A percentile compares a stretch with the other conserved stretches of the same genome.
Evolutionary conservation across 1,139 yeast species (phyloP).

Genomic region (Yamadazyma oceani): DNA sequence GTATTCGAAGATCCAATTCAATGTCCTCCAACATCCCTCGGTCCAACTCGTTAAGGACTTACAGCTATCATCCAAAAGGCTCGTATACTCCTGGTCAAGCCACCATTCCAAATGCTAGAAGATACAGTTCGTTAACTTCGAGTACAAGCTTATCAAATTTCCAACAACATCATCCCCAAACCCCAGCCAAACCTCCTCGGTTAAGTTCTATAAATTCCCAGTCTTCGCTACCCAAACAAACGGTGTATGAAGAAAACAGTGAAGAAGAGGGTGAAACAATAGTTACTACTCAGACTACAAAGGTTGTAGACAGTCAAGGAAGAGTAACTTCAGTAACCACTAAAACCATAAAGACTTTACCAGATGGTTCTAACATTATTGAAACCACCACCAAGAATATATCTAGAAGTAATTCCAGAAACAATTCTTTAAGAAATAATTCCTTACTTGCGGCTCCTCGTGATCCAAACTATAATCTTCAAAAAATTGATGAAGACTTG

Average conservation of each 20-base stretch:
- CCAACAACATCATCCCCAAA: slow-evolving; percentile 4
- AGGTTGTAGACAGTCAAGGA: slow-evolving; percentile 44
- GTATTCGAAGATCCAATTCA: slow-evolving; percentile 1
- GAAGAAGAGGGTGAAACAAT: slow-evolving; percentile 29
- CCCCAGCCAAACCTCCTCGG: slow-evolving; percentile 3
- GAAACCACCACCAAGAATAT: slow-evolving; percentile 48
- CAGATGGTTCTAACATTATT: slow-evolving; percentile 47
- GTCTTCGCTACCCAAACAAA: slow-evolving; percentile 7
- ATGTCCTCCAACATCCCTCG: slow-evolving; percentile 14
- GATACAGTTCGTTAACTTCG: slow-evolving; percentile 21
- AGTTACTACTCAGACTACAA: slow-evolving; percentile 45
- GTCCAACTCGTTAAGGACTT: slow-evolving; percentile 34
- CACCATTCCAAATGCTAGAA: slow-evolving; percentile 17
- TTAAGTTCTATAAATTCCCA: slow-evolving; percentile 12
- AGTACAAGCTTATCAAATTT: slow-evolving; percentile 6
- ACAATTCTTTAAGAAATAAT: slow-evolving; percentile 30
- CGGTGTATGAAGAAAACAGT: slow-evolving; percentile 11
- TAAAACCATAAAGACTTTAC: slow-evolving; percentile 39
- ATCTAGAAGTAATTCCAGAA: slow-evolving; percentile 36
- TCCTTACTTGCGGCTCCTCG: slow-evolving; percentile 22
- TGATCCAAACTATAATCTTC: slow-evolving; percentile 25
- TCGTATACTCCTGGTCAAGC: slow-evolving; percentile 38
- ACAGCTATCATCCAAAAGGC: slow-evolving; percentile 42
- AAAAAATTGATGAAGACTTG: slow-evolving; percentile 46
- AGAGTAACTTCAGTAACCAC: slow-evolving; percentile 45